Evolutionary conservation across 257 asterid species (phyloP).

Genomic region (Galeopsis tetrahit): DNA sequence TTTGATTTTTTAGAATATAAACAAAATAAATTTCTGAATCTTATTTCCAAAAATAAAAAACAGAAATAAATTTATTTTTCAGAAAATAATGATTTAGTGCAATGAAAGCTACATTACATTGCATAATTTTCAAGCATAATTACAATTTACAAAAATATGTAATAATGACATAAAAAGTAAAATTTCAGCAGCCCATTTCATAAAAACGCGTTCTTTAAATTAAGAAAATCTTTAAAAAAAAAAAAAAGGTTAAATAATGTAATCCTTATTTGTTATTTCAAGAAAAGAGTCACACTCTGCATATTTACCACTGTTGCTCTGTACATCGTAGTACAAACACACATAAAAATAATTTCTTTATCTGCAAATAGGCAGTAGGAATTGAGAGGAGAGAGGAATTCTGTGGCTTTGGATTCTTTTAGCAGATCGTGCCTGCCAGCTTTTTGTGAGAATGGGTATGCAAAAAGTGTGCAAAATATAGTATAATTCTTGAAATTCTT

Average conservation of each 20-base stretch:
- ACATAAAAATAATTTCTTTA: not conserved
- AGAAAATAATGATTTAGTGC: conserved; percentile 22
- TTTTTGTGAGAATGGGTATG: conserved; percentile 57
- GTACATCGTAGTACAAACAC: conserved; percentile 16
- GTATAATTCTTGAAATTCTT: conserved; percentile 36
- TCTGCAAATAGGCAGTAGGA: conserved; percentile 22
- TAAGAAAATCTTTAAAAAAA: not conserved
- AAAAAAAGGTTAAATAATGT: not conserved
- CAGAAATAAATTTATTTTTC: not conserved
- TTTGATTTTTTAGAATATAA: conserved; percentile 10
- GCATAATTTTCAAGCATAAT: conserved; percentile 10
- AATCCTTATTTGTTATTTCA: conserved; percentile 14
- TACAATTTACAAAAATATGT: not conserved
- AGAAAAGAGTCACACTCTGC: conserved; percentile 32
- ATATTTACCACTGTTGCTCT: conserved; percentile 28
- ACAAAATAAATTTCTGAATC: conserved; percentile 3
- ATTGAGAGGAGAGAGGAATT: conserved; percentile 44
- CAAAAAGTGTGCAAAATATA: conserved; percentile 43
- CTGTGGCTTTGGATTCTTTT: conserved; percentile 88
- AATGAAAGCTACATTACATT: conserved; percentile 34
- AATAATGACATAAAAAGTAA: conserved; percentile 9
- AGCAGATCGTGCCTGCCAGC: conserved; percentile 99
- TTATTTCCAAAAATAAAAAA: not conserved
- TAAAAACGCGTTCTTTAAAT: conserved; percentile 27
- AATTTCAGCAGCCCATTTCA: conserved; percentile 22